Conservation (phyloP, 345 rosid species). For the Camelina laxa region DNA sequence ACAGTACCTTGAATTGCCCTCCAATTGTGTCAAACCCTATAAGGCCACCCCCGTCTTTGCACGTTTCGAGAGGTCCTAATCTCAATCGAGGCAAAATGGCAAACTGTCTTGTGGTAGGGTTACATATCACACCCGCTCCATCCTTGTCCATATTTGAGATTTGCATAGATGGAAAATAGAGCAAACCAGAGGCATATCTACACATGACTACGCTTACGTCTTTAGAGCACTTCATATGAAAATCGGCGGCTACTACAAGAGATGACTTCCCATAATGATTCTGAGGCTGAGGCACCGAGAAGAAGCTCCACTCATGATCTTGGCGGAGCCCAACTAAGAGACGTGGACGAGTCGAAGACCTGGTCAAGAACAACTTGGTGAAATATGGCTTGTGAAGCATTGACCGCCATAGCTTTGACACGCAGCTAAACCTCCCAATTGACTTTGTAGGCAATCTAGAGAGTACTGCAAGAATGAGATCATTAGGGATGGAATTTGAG, state of each 20-base stretch:
- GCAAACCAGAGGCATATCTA: not conserved
- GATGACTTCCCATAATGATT: not conserved
- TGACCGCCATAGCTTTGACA: constrained; percentile 3
- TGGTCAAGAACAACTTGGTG: not conserved
- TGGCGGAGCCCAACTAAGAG: not conserved
- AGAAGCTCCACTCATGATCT: not conserved
- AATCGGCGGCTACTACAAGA: not conserved
- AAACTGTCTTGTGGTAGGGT: too few species aligned
- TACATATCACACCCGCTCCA: too few species aligned
- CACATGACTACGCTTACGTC: accelerated
- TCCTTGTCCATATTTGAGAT: too few species aligned
- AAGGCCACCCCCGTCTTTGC: too few species aligned
- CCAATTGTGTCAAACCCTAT: too few species aligned
- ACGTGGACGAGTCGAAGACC: constrained; percentile 6
- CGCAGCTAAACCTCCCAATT: not conserved
- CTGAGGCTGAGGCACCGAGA: not conserved
- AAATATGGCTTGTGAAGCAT: not conserved
- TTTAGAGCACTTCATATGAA: not conserved
- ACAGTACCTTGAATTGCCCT: too few species aligned
- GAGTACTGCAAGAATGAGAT: not conserved
- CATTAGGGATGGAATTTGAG: not conserved
- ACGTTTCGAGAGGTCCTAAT: too few species aligned
- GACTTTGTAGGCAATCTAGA: constrained; percentile 2
- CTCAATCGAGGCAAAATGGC: too few species aligned
- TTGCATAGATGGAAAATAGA: not conserved